Conservation (phyloP, 495 filamentous ascomycete genomes). For the Friedmanniomyces simplex region DNA sequence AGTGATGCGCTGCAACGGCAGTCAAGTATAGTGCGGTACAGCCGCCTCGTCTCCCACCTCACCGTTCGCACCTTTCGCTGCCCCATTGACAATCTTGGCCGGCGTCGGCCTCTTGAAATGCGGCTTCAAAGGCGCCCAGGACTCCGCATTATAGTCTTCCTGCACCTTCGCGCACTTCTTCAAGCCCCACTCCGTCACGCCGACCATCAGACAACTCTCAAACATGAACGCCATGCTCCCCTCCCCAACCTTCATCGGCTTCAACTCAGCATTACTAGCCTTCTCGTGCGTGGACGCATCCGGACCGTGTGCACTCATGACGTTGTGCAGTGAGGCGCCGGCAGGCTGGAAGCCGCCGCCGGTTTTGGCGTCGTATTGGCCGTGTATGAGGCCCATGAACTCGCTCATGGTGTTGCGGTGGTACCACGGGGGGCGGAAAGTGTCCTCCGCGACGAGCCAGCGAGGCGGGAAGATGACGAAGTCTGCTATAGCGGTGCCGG, state of each 20-base stretch:
- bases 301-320: conserved; percentile 55
- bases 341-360: conserved; percentile 55
- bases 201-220: conserved; percentile 63
- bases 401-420: conserved; percentile 80
- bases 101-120: conserved; percentile 58
- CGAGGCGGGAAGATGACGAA: conserved; percentile 78
- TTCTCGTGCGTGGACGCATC: conserved; percentile 48
- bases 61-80: conserved; percentile 33
- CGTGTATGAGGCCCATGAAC: conserved; percentile 66
- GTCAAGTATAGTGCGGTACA: conserved; percentile 22
- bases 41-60: conserved; percentile 21
- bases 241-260: conserved; percentile 50
- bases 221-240: conserved; percentile 62
- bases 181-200: conserved; percentile 84
- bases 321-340: conserved; percentile 52
- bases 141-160: conserved; percentile 70
- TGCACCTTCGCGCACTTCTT: conserved; percentile 78
- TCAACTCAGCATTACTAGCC: conserved; percentile 46
- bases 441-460: conserved; percentile 68
- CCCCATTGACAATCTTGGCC: conserved; percentile 72
- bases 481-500: conserved; percentile 65
- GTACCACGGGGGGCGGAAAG: conserved; percentile 75
- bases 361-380: conserved; percentile 57
- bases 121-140: conserved; percentile 69
- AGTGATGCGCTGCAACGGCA: not conserved